Conservation (phyloP, 768 basidiomycete genomes). For the Leccinum pellstonianum region DNA sequence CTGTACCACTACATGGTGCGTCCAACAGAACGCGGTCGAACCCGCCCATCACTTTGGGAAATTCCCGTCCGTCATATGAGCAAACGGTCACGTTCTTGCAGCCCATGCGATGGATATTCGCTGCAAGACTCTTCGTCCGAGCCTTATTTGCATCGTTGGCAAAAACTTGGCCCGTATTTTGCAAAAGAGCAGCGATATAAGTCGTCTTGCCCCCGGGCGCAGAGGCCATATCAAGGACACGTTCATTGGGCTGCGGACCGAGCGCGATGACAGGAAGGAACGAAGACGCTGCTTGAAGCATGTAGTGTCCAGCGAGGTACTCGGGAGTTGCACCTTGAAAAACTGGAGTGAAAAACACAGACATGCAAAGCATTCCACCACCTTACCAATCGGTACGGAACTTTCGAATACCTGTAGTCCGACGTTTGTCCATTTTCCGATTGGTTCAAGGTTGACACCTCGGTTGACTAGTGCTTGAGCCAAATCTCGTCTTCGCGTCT, state of each 20-base stretch:
- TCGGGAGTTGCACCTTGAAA: constrained; percentile 87
- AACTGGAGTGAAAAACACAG: neutral
- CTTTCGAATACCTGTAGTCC: constrained; percentile 99
- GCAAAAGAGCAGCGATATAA: constrained; percentile 93
- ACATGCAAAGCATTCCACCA: neutral
- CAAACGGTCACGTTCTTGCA: constrained; percentile 98
- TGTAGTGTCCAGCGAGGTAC: constrained; percentile 98
- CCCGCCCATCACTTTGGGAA: constrained; percentile 98
- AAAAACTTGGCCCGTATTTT: constrained; percentile 97
- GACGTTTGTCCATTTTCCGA: constrained; percentile 99
- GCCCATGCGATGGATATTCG: constrained; percentile 94
- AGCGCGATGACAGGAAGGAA: constrained; percentile 99
- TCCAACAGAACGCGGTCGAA: constrained; percentile 97
- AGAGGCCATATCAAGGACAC: constrained; percentile 97
- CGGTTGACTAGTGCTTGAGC: constrained; percentile 93
- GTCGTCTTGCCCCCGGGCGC: constrained; percentile 98
- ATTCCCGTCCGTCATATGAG: constrained; percentile 95
- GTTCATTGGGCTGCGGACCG: constrained; percentile 87
- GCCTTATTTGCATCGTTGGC: constrained; percentile 96
- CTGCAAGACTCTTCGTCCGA: constrained; percentile 93
- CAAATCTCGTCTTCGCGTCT: constrained; percentile 89
- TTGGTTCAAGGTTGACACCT: constrained; percentile 95
- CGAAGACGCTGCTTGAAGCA: constrained; percentile 98
- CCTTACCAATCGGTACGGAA: constrained; percentile 83
- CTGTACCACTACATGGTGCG: constrained; percentile 97